Base-by-base conservation (phyloP, 441 rosid species). In the Sinapis alba region DNA sequence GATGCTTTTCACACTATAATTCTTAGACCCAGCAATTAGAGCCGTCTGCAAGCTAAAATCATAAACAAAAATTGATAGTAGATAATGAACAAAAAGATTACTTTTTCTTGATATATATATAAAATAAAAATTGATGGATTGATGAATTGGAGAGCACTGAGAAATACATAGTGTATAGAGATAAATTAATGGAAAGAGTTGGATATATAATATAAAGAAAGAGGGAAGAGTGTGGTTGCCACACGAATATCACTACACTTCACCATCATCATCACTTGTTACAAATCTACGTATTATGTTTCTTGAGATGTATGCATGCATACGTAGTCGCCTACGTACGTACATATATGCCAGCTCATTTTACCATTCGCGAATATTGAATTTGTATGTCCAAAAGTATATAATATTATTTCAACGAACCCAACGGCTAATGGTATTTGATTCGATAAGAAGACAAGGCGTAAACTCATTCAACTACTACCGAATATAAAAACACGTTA, bases 141-240 rank as follows among this genome's bases (percentile, higher is more conserved):
- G 70, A 6, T 78, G 81, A 78, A 72, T 45, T 72, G 81, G 77
- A 72, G 32, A 67, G 81, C 78, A 72, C 74, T 41, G 26, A 72
- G 72, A 41, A 34, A 53, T 26, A 20, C 0, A 18, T 12, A 28
- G 7, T 9, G 43, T 68, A 27, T 2, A 7, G 51, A 54, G 54
- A 76, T 43, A 59, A 65, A 77, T 58, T 26, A 84, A 58, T 65
- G 36, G 36, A 77, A 71, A 77, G 62, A 34, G 36, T 10, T 12
- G 68, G 76, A 59, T 32, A 65, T 58, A 58, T 36, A 71, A 50
- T 26, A 71, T 47, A 77, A 65, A 71, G 72, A 71, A 77, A 71
- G 68, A 65, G 47, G 43, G 50, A 62, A 72, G 89, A 86, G 90
- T 85, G 94, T 86, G 94, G 80, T 82, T 81, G 83, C 92, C 96